phyloP scores from a whole-genome alignment of 2,329 filamentous ascomycete genomes.

The Aspergillus nomiae region DNA sequence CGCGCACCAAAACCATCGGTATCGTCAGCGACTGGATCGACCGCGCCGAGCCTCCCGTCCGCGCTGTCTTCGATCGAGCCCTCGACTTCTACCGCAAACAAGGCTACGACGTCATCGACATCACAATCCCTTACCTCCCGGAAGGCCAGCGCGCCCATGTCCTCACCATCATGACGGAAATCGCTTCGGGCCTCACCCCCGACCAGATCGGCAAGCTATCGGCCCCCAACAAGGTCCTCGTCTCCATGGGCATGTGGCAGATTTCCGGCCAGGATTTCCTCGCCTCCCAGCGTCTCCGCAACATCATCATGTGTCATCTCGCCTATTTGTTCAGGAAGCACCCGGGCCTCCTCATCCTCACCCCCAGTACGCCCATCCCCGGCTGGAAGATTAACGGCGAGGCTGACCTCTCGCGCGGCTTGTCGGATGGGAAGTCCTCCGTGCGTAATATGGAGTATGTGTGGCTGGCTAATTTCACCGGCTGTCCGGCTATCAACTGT shows the following conservation, averaged over 20 bases:
- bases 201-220: slow-evolving; percentile 61
- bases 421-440: slow-evolving; percentile 71
- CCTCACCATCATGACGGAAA: slow-evolving; percentile 74
- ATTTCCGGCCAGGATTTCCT: slow-evolving; percentile 71
- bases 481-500: slow-evolving; percentile 72
- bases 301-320: slow-evolving; percentile 77
- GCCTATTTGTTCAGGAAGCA: slow-evolving; percentile 69
- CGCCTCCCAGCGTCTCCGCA: slow-evolving; percentile 71
- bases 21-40: slow-evolving; percentile 70
- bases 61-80: slow-evolving; percentile 61
- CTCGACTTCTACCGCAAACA: slow-evolving; percentile 55
- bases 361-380: slow-evolving; percentile 73
- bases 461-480: slow-evolving; percentile 80
- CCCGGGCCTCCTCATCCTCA: slow-evolving; percentile 76
- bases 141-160: slow-evolving; percentile 77
- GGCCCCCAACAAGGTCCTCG: slow-evolving; percentile 68
- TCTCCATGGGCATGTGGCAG: slow-evolving; percentile 62
- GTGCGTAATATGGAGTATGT: slow-evolving; percentile 83
- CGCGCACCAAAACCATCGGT: slow-evolving; percentile 61
- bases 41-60: slow-evolving; percentile 66
- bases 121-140: slow-evolving; percentile 59
- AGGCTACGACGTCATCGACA: slow-evolving; percentile 48
- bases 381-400: slow-evolving; percentile 70
- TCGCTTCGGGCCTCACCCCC: slow-evolving; percentile 53
- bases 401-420: slow-evolving; percentile 62